These are phyloP conservation scores for Penicillium sp. DNA, from an alignment of 2,329 filamentous ascomycete genomes.

Conservation along the genomic window DNA sequence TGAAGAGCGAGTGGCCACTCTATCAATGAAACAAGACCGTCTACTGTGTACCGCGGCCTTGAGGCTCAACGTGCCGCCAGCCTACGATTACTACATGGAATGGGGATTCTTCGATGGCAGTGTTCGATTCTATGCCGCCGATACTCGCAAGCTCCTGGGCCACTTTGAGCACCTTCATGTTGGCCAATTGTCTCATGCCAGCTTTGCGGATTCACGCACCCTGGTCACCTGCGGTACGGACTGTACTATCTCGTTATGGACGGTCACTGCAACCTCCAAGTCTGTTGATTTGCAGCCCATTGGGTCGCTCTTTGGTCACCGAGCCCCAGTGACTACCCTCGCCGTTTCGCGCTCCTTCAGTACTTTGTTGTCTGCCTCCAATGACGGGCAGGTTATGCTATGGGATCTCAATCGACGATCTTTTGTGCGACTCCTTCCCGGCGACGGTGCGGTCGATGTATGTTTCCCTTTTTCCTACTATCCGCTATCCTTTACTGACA, in stretches of 20 bases:
- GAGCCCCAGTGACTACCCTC: conserved; percentile 74
- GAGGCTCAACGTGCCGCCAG: conserved; percentile 79
- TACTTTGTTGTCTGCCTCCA: conserved; percentile 77
- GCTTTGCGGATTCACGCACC: conserved; percentile 85
- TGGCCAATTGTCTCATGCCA: conserved; percentile 77
- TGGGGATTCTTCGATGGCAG: conserved; percentile 96
- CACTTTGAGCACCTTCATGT: conserved; percentile 93
- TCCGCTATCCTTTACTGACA: background rate
- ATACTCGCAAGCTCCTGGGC: conserved; percentile 77
- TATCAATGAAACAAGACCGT: conserved; percentile 76
- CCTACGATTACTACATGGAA: conserved; percentile 86
- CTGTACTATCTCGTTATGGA: conserved; percentile 84
- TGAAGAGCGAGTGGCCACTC: conserved; percentile 73
- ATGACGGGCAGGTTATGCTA: conserved; percentile 77
- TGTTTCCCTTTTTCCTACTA: background rate
- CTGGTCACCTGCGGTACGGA: conserved; percentile 90
- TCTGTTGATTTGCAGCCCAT: conserved; percentile 74
- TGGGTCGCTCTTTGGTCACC: conserved; percentile 85
- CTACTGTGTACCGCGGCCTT: conserved; percentile 81
- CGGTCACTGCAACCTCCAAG: conserved; percentile 63
- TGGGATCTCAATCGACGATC: conserved; percentile 93
- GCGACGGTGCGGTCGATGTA: conserved; percentile 51
- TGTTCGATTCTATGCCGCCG: conserved; percentile 83
- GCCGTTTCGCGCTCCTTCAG: conserved; percentile 86
- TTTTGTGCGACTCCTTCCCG: conserved; percentile 73